Conservation (phyloP, 177 flowering plant genomes). For the Vitis hybrid region DNA sequence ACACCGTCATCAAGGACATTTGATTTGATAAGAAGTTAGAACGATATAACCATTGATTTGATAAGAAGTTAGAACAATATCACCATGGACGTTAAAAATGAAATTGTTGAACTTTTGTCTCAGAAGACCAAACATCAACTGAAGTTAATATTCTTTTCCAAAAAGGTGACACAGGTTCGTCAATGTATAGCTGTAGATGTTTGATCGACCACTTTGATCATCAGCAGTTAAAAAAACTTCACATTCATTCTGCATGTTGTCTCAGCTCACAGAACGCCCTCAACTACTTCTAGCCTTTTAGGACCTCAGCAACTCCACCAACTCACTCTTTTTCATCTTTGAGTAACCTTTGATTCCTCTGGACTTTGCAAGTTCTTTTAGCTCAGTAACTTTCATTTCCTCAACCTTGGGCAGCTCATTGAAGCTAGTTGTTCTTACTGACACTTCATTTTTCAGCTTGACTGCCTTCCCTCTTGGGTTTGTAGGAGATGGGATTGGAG, state of each 20-base stretch:
- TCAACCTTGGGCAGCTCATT: conserved; percentile 22
- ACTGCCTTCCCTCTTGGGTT: conserved; percentile 17
- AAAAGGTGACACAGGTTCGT: no score
- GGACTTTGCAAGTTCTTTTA: conserved; percentile 62
- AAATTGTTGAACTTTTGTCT: no score
- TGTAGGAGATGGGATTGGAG: conserved; percentile 45
- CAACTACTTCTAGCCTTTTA: neutral
- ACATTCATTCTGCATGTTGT: neutral
- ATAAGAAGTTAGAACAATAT: no score
- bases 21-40: no score
- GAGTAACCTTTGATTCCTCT: conserved; percentile 70
- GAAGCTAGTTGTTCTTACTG: neutral
- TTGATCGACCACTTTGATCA: no score
- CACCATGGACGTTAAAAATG: no score
- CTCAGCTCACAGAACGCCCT: neutral
- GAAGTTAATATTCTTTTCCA: no score
- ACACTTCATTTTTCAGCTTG: conserved; percentile 14
- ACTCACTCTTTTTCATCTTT: conserved; percentile 57
- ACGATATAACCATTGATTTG: no score
- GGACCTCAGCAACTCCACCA: conserved; percentile 40
- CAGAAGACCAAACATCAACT: no score
- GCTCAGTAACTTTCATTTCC: conserved; percentile 53
- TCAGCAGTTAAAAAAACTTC: neutral
- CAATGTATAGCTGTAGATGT: no score
- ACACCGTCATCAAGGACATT: no score